Percentiles rank a stretch among this genome's conserved stretches.
phyloP scores from a whole-genome alignment of 306 rosid genomes.

The Gastrolobium bilobum region DNA sequence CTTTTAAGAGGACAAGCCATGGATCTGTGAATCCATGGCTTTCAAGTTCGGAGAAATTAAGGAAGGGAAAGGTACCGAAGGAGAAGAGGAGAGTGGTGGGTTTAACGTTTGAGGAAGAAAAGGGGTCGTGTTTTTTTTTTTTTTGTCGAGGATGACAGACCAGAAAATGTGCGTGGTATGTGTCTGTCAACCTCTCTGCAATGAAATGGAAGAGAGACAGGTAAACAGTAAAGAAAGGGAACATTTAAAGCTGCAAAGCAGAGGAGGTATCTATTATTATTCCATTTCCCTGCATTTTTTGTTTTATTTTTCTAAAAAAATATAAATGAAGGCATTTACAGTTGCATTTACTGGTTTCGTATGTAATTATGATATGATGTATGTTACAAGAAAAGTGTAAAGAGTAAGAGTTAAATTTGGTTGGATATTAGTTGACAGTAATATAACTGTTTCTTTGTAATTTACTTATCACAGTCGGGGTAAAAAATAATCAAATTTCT shows the following conservation, averaged over 20 bases:
- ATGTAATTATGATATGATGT: conserved; percentile 16
- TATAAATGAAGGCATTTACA: too few species aligned
- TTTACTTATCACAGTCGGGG: neutral
- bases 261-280: neutral
- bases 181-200: conserved; percentile 47
- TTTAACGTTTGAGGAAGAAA: conserved; percentile 44
- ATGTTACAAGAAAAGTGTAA: conserved; percentile 8
- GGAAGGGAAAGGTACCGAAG: neutral
- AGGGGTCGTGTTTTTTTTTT: conserved; percentile 44
- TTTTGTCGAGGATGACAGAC: conserved; percentile 57
- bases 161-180: conserved; percentile 47
- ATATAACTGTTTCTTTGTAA: neutral
- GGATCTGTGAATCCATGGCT: conserved; percentile 83
- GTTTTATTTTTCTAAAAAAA: too few species aligned
- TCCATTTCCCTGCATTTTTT: neutral
- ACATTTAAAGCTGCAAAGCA: conserved; percentile 40
- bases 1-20: conserved; percentile 55
- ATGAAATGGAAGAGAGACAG: conserved; percentile 32
- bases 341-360: neutral
- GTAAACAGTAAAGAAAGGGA: neutral
- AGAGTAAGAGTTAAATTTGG: conserved; percentile 29
- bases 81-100: conserved; percentile 27
- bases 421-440: neutral
- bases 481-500: neutral
- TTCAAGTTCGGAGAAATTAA: conserved; percentile 36